Evolutionary conservation across 352 stramenopile species (phyloP), one percentile per base, ranked within the genome.

Genomic region (Phytophthora agathidicida): DNA sequence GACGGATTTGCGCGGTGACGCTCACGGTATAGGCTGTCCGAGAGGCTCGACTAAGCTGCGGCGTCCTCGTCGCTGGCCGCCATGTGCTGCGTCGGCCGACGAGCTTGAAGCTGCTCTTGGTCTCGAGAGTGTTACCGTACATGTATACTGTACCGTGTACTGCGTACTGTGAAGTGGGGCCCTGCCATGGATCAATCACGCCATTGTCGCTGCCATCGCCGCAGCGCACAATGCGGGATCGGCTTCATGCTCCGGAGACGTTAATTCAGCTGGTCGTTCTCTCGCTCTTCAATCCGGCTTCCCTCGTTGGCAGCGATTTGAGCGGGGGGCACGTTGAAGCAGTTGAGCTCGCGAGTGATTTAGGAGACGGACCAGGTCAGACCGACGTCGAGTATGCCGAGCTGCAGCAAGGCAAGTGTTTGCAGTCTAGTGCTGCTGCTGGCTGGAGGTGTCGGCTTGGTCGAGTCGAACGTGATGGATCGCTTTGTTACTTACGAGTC

Each of bases 211-310:
- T n/a, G n/a, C n/a, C n/a, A n/a, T n/a, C n/a, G n/a, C n/a, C n/a
- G 20, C 37, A 23, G 35, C 6, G 58, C 51, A 63, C 51, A n/a
- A 31, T 11, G 37, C 46, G 32, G 30, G 52, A 68, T 68, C 53
- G 39, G 54, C 38, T 27, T 14, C 31, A 19, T 10, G 14, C 31
- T n/a, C n/a, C 22, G 55, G 27, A 35, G 43, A 31, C 19, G 16
- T 39, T 54, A 17, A 22, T 55, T 60, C 33, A 13, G 41, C 49
- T 55, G 41, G 48, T 60, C 60, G 44, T 48, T 60, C 32, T 68
- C 60, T 68, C 44, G 51, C 51, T 57, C 60, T 22, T 65, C 60
- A 69, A 69, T 45, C 53, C 55, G 60, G 28, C 60, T 65, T 69
- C 60, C 60, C 60, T 69, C 44, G 24, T 20, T 17, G 22, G 16